phyloP scores from a whole-genome alignment of 169 alveolate species.

The Babesia caballi region DNA sequence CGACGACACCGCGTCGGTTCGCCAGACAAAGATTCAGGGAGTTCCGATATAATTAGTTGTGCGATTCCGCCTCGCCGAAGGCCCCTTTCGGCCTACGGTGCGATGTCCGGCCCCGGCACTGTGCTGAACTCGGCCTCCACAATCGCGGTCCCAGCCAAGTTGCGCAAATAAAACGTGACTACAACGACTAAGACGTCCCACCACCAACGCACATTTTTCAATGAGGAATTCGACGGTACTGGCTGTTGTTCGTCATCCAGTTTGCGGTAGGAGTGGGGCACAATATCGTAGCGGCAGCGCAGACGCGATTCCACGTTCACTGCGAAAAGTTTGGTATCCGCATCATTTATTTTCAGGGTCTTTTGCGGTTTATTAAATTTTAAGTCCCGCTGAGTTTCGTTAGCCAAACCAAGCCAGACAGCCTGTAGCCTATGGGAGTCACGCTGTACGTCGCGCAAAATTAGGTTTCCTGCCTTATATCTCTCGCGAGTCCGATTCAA shows the following conservation, averaged over 20 bases:
- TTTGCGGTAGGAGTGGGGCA: background rate
- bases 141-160: background rate
- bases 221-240: background rate
- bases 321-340: too few species aligned
- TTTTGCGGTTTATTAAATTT: too few species aligned
- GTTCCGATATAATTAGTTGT: background rate
- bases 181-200: background rate
- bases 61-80: constrained; percentile 3
- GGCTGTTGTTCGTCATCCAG: background rate
- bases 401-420: too few species aligned
- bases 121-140: background rate
- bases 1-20: background rate
- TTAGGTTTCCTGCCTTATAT: too few species aligned
- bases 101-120: constrained; percentile 9
- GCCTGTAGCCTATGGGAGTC: too few species aligned
- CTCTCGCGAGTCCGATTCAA: too few species aligned
- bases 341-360: too few species aligned
- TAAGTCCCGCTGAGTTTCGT: too few species aligned
- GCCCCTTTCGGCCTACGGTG: background rate
- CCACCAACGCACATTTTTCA: background rate
- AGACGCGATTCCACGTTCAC: too few species aligned
- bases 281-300: too few species aligned
- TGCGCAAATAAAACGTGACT: background rate
- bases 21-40: background rate
- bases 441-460: too few species aligned